Conservation (phyloP, 768 basidiomycete species). For the Roridomyces roridus region DNA sequence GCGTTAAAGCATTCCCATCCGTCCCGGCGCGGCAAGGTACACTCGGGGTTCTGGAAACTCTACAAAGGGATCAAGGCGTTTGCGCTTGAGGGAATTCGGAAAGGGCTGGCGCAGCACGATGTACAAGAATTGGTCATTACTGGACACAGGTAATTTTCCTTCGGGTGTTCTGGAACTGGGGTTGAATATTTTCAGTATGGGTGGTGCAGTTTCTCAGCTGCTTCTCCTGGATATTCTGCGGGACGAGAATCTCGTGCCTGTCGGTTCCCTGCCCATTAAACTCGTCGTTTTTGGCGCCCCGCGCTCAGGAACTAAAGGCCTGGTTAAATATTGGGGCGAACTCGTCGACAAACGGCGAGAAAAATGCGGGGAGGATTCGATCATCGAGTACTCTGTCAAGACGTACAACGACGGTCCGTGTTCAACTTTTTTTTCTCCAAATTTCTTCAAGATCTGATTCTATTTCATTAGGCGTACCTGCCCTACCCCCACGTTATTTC, state of each 20-base stretch:
- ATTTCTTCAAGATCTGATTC: slow-evolving; percentile 3
- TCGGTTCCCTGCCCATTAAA: slow-evolving; percentile 40
- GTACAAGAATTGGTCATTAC: slow-evolving; percentile 53
- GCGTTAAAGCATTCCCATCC: slow-evolving; percentile 45
- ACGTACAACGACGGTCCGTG: slow-evolving; percentile 61
- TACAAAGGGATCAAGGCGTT: slow-evolving; percentile 47
- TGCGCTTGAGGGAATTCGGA: slow-evolving; percentile 43
- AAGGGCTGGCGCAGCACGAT: slow-evolving; percentile 43
- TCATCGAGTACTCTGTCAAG: slow-evolving; percentile 58
- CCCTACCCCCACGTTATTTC: slow-evolving; percentile 56
- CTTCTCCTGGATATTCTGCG: slow-evolving; percentile 54
- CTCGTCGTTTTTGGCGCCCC: slow-evolving; percentile 59
- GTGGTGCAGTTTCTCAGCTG: slow-evolving; percentile 57
- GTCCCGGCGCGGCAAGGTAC: slow-evolving; percentile 46
- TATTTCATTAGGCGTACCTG: slow-evolving; percentile 51
- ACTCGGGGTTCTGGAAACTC: slow-evolving; percentile 61
- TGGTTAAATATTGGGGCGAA: slow-evolving; percentile 49
- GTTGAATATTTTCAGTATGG: slow-evolving; percentile 41
- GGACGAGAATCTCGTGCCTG: slow-evolving; percentile 30
- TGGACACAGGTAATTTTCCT: slow-evolving; percentile 45
- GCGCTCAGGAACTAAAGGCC: slow-evolving; percentile 49
- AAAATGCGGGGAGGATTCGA: slow-evolving; percentile 39
- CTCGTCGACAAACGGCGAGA: slow-evolving; percentile 40
- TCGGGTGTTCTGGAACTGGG: too few species aligned
- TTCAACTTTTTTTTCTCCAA: background rate